Conservation (phyloP, 345 rosid genomes). For the Euclidium syriacum region DNA sequence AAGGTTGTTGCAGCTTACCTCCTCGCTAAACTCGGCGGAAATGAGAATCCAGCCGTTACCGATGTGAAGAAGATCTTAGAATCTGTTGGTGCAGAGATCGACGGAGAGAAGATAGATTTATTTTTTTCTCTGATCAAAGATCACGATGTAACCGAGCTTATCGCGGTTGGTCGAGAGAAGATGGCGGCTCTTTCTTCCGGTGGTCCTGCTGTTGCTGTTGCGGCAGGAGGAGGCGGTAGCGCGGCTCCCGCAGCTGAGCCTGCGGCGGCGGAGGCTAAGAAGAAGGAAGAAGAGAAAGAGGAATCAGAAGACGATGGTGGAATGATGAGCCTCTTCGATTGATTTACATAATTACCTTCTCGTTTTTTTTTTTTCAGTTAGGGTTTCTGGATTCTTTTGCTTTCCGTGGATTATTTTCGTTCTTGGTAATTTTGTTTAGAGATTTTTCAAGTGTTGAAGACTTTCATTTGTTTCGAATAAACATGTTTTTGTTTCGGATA, state of each 20-base stretch:
- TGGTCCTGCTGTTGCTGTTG: slow-evolving; percentile 45
- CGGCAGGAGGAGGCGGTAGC: slow-evolving; percentile 35
- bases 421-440: not conserved
- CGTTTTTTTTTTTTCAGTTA: not conserved
- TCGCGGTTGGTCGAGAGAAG: slow-evolving; percentile 67
- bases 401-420: not conserved
- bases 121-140: slow-evolving; percentile 50
- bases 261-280: slow-evolving; percentile 44
- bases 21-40: slow-evolving; percentile 10
- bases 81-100: slow-evolving; percentile 59
- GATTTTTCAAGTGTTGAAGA: not conserved
- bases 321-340: slow-evolving; percentile 28
- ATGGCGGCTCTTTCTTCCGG: slow-evolving; percentile 72
- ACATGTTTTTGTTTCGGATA: not conserved
- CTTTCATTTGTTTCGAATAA: slow-evolving; percentile 7
- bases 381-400: slow-evolving; percentile 3
- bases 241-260: slow-evolving; percentile 39
- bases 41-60: slow-evolving; percentile 13
- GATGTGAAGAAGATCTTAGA: slow-evolving; percentile 26
- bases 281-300: slow-evolving; percentile 79
- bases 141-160: slow-evolving; percentile 53
- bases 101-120: slow-evolving; percentile 47
- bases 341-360: not conserved
- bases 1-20: slow-evolving; percentile 24
- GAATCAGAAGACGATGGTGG: slow-evolving; percentile 68